These are phyloP conservation scores for Panicum miliaceum DNA, from an alignment of 176 grass and related monocot species.

Conservation along the genomic window DNA sequence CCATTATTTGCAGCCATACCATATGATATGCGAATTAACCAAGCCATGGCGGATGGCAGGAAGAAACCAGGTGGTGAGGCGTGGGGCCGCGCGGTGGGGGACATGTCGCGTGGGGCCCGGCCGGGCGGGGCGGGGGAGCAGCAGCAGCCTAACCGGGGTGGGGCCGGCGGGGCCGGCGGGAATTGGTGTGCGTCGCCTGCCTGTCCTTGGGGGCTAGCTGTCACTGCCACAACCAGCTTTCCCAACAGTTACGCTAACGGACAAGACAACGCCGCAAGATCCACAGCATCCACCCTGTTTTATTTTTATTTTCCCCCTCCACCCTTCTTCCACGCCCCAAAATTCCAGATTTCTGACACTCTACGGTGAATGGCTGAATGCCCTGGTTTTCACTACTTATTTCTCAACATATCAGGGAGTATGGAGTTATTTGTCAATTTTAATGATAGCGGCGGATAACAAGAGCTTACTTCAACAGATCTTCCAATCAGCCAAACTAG, in stretches of 20 bases:
- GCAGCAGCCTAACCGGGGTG: constrained; percentile 40
- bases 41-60: background rate
- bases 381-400: no score
- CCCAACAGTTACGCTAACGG: constrained; percentile 25
- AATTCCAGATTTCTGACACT: no score
- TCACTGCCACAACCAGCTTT: constrained; percentile 46
- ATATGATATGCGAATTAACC: background rate
- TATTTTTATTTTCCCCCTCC: background rate
- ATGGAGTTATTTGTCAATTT: no score
- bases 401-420: no score
- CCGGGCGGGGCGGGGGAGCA: background rate
- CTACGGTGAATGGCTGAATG: no score
- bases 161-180: background rate
- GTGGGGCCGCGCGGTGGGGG: background rate
- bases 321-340: background rate
- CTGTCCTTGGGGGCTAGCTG: constrained; percentile 47
- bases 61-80: constrained; percentile 17
- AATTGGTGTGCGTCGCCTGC: constrained; percentile 19
- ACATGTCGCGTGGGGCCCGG: constrained; percentile 6
- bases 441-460: no score
- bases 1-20: background rate
- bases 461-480: no score
- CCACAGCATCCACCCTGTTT: background rate
- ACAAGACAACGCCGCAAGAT: constrained; percentile 34
- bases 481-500: no score